Conservation (phyloP, 1,284 basidiomycete species). For the Dichomitus squalens region DNA sequence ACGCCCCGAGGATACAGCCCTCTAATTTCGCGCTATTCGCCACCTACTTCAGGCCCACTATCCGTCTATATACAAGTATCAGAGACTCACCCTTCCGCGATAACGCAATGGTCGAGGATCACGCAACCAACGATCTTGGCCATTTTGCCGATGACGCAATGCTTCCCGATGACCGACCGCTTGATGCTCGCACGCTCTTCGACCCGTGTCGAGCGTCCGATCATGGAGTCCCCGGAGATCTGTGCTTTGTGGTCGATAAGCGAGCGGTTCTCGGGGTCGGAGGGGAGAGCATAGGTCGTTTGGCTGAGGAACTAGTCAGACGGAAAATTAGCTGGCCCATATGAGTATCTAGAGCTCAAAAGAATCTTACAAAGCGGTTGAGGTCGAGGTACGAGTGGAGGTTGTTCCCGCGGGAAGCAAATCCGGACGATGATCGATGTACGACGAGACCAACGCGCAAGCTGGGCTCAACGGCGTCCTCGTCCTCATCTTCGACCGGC, state of each 20-base stretch:
- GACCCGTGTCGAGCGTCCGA: slow-evolving; percentile 82
- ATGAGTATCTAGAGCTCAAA: neutral
- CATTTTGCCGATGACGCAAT: slow-evolving; percentile 87
- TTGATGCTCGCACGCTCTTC: slow-evolving; percentile 88
- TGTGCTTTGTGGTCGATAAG: slow-evolving; percentile 80
- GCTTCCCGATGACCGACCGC: slow-evolving; percentile 85
- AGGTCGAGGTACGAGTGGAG: slow-evolving; percentile 81
- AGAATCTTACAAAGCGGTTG: slow-evolving; percentile 70
- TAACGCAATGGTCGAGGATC: slow-evolving; percentile 86
- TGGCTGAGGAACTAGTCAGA: slow-evolving; percentile 51
- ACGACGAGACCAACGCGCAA: slow-evolving; percentile 64
- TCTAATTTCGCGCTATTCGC: slow-evolving; percentile 82
- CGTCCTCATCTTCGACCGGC: slow-evolving; percentile 46
- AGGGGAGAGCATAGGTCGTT: slow-evolving; percentile 55
- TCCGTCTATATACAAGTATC: too few relatives aligned
- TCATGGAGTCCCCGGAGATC: slow-evolving; percentile 84
- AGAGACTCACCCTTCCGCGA: slow-evolving; percentile 78
- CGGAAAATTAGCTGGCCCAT: neutral
- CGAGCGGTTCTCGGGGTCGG: slow-evolving; percentile 60
- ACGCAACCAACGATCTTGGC: slow-evolving; percentile 87
- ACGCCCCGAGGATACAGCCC: slow-evolving; percentile 83
- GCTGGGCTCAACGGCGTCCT: slow-evolving; percentile 40
- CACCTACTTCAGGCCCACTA: neutral
- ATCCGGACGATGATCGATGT: slow-evolving; percentile 57
- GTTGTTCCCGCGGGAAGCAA: slow-evolving; percentile 83